Base-by-base conservation (phyloP, 73 alveolate species). In the Paramecium octaurelia region DNA sequence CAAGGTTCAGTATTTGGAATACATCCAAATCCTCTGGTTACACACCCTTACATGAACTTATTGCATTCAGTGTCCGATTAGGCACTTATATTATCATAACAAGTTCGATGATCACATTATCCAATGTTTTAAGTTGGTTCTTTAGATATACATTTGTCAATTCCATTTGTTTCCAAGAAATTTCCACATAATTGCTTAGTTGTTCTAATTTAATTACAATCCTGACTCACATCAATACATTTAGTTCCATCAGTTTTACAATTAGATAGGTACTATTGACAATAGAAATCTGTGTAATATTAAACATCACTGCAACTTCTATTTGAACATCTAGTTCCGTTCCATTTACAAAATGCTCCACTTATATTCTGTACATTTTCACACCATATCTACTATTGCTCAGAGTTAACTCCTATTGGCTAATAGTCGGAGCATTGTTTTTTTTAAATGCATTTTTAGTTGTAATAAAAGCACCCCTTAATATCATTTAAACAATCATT, bases 161-260 rank as follows among this genome's bases (percentile, higher is more conserved):
- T 9, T 11, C 43, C 43, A 16, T 24, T 60, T 2, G 11, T 1
- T 3, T 60, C 44, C 18, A 34, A 29, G 1, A 23, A 3, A 9
- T 8, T 10, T 29, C 21, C 20, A 23, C 83, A 60, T 29, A 23
- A 60, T 60, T 10, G 9, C 11, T 34, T 23, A n/a, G 11, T 16
- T 18, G 14, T 44, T 9, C 8, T 29, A 0, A 60, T 24, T 10
- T 20, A 60, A 60, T 60, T 60, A 23, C 83, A 60, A 29, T 11
- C 5, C 16, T 5, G 14, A 34, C 16, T 71, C n/a, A 12, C 0
- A 10, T 29, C 75, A 24, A 77, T 77, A 34, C 90, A 77, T 77
- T 77, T 42, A 1, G 20, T 77, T 77, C 90, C 90, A 77, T 77
- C 90, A n/a, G 90, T 77, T 77, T 31, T 77, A 40, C 90, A 77